phyloP scores from a whole-genome alignment of 2,329 filamentous ascomycete species.

The Cercospora janseana region DNA sequence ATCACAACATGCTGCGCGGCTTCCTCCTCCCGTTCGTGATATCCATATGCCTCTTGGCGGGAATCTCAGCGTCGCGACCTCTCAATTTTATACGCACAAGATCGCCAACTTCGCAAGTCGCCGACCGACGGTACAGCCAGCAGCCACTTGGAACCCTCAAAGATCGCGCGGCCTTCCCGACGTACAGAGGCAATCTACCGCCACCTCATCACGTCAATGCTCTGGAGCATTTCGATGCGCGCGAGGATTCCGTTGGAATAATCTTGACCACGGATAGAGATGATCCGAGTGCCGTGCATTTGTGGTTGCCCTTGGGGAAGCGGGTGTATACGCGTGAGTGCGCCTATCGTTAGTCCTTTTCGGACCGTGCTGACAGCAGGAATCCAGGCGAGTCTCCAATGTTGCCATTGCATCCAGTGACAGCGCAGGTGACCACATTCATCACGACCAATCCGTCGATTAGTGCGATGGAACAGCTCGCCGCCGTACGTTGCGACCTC shows the following conservation, averaged over 20 bases:
- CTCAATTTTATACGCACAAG: slow-evolving; percentile 1
- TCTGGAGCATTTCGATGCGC: slow-evolving; percentile 26
- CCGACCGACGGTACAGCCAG: background rate
- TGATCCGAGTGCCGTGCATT: slow-evolving; percentile 27
- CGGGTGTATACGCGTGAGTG: slow-evolving; percentile 32
- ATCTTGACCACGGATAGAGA: slow-evolving; percentile 28
- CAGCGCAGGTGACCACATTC: slow-evolving; percentile 33
- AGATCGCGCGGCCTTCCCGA: background rate
- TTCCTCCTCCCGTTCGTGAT: background rate
- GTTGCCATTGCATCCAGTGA: slow-evolving; percentile 32
- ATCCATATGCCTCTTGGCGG: slow-evolving; percentile 2
- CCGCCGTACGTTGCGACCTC: slow-evolving; percentile 27
- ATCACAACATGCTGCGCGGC: background rate
- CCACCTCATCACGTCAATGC: slow-evolving; percentile 3
- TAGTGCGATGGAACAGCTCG: slow-evolving; percentile 27
- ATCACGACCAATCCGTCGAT: slow-evolving; percentile 28
- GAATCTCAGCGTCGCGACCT: slow-evolving; percentile 5
- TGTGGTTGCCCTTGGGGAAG: slow-evolving; percentile 36
- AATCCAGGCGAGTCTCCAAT: slow-evolving; percentile 30
- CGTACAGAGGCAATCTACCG: background rate
- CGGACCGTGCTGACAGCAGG: background rate
- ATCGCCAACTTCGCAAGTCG: background rate
- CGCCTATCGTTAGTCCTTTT: background rate
- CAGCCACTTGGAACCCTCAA: background rate
- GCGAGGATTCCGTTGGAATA: slow-evolving; percentile 33